Evolutionary conservation across 805 yeast species (phyloP).

Genomic region (Sungouiella blattae): DNA sequence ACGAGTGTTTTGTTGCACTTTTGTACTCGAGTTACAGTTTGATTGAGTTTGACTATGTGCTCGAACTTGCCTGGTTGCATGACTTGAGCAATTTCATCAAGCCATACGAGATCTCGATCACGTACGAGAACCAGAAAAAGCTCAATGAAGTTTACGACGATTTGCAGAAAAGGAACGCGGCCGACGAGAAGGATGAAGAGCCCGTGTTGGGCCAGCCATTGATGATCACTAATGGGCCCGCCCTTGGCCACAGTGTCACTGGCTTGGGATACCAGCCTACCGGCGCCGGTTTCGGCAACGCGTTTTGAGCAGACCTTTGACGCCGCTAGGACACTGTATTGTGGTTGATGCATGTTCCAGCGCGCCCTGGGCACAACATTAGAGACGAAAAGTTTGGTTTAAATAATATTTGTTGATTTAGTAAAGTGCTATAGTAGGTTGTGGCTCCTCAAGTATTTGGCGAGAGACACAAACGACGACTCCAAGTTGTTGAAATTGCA

Average conservation of each 20-base stretch:
- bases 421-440: too few species aligned
- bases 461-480: conserved; percentile 2
- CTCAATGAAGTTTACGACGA: conserved; percentile 65
- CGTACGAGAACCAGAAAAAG: conserved; percentile 71
- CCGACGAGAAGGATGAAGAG: conserved; percentile 48
- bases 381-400: background rate
- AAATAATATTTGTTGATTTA: background rate
- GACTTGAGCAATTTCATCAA: conserved; percentile 78
- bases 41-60: conserved; percentile 75
- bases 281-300: conserved; percentile 68
- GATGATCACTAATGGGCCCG: conserved; percentile 78
- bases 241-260: conserved; percentile 31
- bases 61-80: conserved; percentile 90
- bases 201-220: conserved; percentile 62
- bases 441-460: conserved; percentile 5
- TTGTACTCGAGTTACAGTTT: conserved; percentile 81
- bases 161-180: conserved; percentile 64
- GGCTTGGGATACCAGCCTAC: conserved; percentile 66
- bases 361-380: background rate
- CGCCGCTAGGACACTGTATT: background rate
- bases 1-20: conserved; percentile 89
- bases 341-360: background rate
- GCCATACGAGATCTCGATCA: conserved; percentile 85
- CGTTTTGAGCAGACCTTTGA: conserved; percentile 18
- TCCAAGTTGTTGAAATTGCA: conserved; percentile 3